Evolutionary conservation across 331 rosid species (phyloP), one percentile per base, ranked within the genome.

Genomic region (Quercus tomentella): DNA sequence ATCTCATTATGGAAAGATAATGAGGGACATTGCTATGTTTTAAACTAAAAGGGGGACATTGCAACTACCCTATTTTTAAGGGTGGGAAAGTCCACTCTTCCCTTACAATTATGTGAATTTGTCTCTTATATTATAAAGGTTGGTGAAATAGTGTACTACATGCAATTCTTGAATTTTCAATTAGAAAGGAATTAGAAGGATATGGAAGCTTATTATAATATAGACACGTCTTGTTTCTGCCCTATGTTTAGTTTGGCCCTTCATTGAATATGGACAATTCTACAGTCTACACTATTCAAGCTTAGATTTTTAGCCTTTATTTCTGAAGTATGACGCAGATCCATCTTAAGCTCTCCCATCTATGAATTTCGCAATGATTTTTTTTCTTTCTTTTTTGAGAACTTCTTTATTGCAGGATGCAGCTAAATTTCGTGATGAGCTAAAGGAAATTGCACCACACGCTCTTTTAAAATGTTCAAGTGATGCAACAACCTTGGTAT

Each of bases 401-500:
- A 73, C 31, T 72, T 31, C 8, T 5, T 57, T 45, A 56, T 7
- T 54, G 20, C 86, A 96, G 99, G 99, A 93, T 25, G 99, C 99
- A 37, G 98, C 91, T 56, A 93, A 86, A 74, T 89, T 86, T 79
- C 97, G 97, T 11, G 93, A 96, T 60, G 97, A 91, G 85, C 87
- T 96, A 55, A 91, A 87, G 82, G 88, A 83, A 82, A 89, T 96
- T 63, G 89, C 97, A 14, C 98, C 98, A 0, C 87, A 89, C 86
- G 81, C 92, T 79, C 89, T 96, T 70, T 80, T 96, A 84, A 96
- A 93, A 83, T 96, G 98, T 85, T 84, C 90, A 56, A 91, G 99
- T 78, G 99, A 96, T 58, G 98, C 98, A 68, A 88, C 97, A 65
- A 96, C 99, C 62, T 68, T 87, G 89, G 99, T 93, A 93, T 56